Evolutionary conservation across 305 asterid genomes (phyloP).

Genomic region (Fraxinus sp.): DNA sequence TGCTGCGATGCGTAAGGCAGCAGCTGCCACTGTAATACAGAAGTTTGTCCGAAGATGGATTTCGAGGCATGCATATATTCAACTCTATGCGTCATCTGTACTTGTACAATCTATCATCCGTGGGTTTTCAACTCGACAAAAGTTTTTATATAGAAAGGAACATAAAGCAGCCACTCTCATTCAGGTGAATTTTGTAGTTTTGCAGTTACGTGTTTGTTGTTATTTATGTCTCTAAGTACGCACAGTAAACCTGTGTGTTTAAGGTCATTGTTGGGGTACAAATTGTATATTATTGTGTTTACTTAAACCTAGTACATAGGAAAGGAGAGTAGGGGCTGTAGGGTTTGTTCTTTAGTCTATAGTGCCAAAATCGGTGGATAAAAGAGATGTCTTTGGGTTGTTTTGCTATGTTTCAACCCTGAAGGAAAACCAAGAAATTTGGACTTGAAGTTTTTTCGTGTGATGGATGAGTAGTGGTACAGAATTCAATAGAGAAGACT

Average conservation of each 20-base stretch:
- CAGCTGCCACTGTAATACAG: slow-evolving; percentile 72
- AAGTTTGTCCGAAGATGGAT: slow-evolving; percentile 62
- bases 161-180: slow-evolving; percentile 74
- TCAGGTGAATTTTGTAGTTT: slow-evolving; percentile 56
- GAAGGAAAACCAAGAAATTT: neutral
- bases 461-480: neutral
- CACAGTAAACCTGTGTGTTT: slow-evolving; percentile 2
- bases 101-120: slow-evolving; percentile 70
- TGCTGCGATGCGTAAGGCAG: slow-evolving; percentile 49
- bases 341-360: slow-evolving; percentile 9
- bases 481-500: neutral
- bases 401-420: neutral
- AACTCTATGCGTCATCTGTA: slow-evolving; percentile 58
- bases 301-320: neutral
- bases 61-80: slow-evolving; percentile 56
- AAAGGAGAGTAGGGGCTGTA: neutral
- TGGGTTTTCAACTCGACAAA: slow-evolving; percentile 66
- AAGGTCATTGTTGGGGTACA: slow-evolving; percentile 11
- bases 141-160: slow-evolving; percentile 56
- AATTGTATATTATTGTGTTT: slow-evolving; percentile 6
- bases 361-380: neutral
- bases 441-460: neutral
- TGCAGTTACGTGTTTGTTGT: slow-evolving; percentile 18
- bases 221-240: neutral
- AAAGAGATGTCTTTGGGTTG: neutral